Percentiles rank a stretch among this genome's conserved stretches.
These are phyloP conservation scores for Phytopythium aichiense DNA, from an alignment of 352 stramenopile genomes.

Conservation along the genomic window DNA sequence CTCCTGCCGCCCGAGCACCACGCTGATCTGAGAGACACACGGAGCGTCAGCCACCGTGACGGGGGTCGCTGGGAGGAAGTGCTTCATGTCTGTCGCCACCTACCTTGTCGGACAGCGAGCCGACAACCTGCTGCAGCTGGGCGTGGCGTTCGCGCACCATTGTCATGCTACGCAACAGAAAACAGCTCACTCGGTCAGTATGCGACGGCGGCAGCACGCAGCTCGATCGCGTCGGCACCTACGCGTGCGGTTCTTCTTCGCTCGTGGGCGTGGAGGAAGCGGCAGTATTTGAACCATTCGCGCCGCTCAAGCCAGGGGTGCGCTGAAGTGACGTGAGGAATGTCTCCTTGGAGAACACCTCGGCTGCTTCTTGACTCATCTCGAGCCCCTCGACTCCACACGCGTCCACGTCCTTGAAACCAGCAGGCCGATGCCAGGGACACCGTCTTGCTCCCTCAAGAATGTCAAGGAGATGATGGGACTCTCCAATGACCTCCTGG, in stretches of 20 bases:
- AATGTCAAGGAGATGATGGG: not conserved
- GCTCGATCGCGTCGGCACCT: not conserved
- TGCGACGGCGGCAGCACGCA: not conserved
- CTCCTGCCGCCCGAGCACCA: conserved; percentile 88
- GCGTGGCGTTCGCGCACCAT: conserved; percentile 75
- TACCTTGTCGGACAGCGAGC: conserved; percentile 82
- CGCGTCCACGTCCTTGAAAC: not conserved
- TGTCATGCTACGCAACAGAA: conserved; percentile 47
- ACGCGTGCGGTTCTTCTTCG: conserved; percentile 54
- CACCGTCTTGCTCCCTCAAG: not conserved
- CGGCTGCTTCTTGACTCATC: conserved; percentile 51
- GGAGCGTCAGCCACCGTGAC: not conserved
- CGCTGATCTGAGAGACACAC: conserved; percentile 56
- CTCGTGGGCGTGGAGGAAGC: conserved; percentile 14
- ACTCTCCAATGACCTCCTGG: not conserved
- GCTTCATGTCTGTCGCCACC: not conserved
- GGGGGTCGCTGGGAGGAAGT: not conserved
- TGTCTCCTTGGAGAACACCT: conserved; percentile 79
- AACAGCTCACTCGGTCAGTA: not conserved
- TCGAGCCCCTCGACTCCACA: not conserved
- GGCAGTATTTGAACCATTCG: conserved; percentile 3
- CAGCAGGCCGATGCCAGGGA: not conserved
- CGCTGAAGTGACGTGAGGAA: conserved; percentile 73
- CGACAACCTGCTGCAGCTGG: conserved; percentile 77
- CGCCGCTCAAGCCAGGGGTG: conserved; percentile 13